These are phyloP conservation scores for Trypanosoma cruzi DNA, from an alignment of 208 protist genomes.

Conservation along the genomic window DNA sequence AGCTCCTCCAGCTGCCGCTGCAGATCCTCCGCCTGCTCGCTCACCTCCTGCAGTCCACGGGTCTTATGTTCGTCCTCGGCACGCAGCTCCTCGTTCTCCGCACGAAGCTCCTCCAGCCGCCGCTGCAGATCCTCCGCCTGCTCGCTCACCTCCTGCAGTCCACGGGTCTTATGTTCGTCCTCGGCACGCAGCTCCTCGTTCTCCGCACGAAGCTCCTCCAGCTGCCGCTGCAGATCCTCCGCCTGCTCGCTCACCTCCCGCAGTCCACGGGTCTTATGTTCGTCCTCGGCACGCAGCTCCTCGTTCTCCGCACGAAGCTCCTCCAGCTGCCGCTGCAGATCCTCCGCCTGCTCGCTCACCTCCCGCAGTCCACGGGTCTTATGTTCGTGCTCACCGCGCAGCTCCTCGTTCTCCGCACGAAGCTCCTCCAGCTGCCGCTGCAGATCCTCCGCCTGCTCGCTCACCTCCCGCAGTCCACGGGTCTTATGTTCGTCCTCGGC, in stretches of 20 bases:
- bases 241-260: background rate
- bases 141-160: background rate
- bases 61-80: background rate
- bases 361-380: too few species aligned
- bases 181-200: background rate
- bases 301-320: constrained; percentile 12
- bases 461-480: too few species aligned
- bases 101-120: constrained; percentile 28
- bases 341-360: background rate
- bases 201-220: too few species aligned
- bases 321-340: constrained; percentile 21
- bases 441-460: too few species aligned
- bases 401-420: too few species aligned
- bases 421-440: too few species aligned
- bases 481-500: too few species aligned
- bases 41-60: background rate
- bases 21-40: constrained; percentile 4
- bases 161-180: background rate
- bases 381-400: too few species aligned
- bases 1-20: constrained; percentile 28
- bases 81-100: constrained; percentile 1
- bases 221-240: constrained; percentile 20
- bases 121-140: constrained; percentile 1
- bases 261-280: background rate
- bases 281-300: background rate